phyloP scores from a whole-genome alignment of 805 yeast genomes.

The Millerozyma miso region DNA sequence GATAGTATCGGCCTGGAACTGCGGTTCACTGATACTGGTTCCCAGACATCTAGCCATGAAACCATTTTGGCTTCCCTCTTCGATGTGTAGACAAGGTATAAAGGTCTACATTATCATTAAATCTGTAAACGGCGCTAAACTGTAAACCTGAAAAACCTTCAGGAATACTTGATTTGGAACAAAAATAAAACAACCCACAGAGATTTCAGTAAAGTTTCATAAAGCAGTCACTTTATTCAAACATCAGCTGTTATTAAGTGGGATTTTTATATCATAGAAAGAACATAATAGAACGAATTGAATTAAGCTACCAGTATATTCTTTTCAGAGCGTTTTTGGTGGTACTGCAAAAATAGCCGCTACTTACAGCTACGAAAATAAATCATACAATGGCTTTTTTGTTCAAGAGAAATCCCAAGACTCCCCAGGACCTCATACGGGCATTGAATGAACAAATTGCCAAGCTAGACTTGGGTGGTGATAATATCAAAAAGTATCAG shows the following conservation, averaged over 20 bases:
- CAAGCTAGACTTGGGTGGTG: slow-evolving; percentile 47
- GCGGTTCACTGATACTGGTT: slow-evolving; percentile 32
- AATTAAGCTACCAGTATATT: background rate
- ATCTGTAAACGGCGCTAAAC: background rate
- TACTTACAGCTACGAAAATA: background rate
- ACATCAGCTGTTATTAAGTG: no score
- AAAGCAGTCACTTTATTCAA: background rate
- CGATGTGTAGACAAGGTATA: background rate
- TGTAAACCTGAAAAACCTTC: background rate
- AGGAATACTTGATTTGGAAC: background rate
- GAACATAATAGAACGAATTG: background rate
- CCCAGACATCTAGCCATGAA: slow-evolving; percentile 25
- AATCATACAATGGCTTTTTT: slow-evolving; percentile 67
- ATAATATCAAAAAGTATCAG: slow-evolving; percentile 43
- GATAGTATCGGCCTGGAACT: slow-evolving; percentile 35
- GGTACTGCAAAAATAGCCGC: slow-evolving; percentile 6
- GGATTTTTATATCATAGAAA: background rate
- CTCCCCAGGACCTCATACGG: slow-evolving; percentile 80
- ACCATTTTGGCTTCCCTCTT: slow-evolving; percentile 5
- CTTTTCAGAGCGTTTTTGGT: background rate
- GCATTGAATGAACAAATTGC: slow-evolving; percentile 68
- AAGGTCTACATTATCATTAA: background rate
- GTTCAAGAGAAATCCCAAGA: slow-evolving; percentile 85
- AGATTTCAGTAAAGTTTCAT: no score
- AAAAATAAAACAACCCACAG: background rate